These are phyloP conservation scores for Colletotrichum gigasporum DNA, from an alignment of 2,329 filamentous ascomycete genomes.

Conservation along the genomic window DNA sequence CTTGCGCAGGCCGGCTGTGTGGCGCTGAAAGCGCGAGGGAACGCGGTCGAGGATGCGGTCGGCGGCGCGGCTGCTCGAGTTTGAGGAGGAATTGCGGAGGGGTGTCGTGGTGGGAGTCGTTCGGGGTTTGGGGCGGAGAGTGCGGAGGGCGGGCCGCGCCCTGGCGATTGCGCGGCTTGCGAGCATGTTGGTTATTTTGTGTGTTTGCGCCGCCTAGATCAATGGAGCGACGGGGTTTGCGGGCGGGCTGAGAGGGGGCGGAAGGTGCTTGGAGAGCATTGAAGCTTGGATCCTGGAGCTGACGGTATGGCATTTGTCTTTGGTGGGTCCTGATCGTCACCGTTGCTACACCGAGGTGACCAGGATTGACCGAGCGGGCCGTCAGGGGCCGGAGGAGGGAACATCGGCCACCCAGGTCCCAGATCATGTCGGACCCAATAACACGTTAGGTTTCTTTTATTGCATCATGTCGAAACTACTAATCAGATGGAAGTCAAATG, in stretches of 20 bases:
- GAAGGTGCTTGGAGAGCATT: too few species aligned
- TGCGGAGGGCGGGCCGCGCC: slow-evolving; percentile 1
- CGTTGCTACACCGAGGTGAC: neutral
- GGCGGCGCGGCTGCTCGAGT: slow-evolving; percentile 43
- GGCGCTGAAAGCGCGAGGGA: slow-evolving; percentile 73
- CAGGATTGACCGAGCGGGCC: neutral
- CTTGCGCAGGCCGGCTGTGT: slow-evolving; percentile 74
- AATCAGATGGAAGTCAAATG: too few species aligned
- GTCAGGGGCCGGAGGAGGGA: neutral
- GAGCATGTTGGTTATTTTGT: neutral
- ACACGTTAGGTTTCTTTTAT: too few species aligned
- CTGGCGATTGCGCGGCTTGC: neutral
- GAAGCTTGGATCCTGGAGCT: neutral
- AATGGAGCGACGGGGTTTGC: neutral
- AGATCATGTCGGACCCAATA: too few species aligned
- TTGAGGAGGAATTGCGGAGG: neutral
- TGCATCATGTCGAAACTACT: too few species aligned
- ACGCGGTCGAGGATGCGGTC: slow-evolving; percentile 62
- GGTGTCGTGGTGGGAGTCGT: neutral
- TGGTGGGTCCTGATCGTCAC: neutral
- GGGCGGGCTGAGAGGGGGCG: neutral
- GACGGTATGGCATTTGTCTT: neutral
- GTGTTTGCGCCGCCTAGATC: neutral
- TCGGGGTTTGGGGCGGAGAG: neutral
- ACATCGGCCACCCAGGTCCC: too few species aligned